Evolutionary conservation across 2,329 filamentous ascomycete species (phyloP).

Genomic region (Apiospora hydei): DNA sequence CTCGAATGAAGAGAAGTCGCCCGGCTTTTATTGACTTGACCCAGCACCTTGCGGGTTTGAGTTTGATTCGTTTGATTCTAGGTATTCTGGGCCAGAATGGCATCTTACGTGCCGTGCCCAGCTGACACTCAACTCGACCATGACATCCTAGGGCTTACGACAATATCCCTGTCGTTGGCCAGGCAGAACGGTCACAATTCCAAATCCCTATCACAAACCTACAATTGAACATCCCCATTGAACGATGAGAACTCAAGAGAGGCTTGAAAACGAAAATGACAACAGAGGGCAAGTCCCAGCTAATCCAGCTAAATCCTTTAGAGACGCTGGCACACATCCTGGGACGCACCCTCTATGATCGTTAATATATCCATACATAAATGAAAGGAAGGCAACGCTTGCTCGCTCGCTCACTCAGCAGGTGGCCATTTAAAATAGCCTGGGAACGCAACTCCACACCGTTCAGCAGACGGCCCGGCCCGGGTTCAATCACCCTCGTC

Average conservation of each 20-base stretch:
- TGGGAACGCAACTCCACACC: not conserved
- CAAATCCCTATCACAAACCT: not conserved
- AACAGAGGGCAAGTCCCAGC: not conserved
- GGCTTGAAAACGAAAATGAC: not conserved
- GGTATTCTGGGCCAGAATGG: not conserved
- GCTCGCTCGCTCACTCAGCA: not conserved
- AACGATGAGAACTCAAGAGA: not conserved
- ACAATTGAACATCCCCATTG: not conserved
- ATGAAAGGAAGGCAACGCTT: not conserved
- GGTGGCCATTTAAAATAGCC: too few species aligned
- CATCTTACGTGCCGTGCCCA: not conserved
- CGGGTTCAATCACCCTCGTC: slow-evolving; percentile 9
- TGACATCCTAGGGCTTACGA: slow-evolving; percentile 10
- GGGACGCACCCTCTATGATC: too few species aligned
- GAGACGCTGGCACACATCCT: not conserved
- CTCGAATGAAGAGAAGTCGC: not conserved
- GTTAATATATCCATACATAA: not conserved
- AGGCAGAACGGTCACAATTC: not conserved
- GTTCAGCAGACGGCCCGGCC: not conserved
- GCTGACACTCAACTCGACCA: not conserved
- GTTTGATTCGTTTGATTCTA: not conserved
- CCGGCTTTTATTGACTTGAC: not conserved
- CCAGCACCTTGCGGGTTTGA: not conserved
- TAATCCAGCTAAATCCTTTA: not conserved
- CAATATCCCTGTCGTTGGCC: not conserved